Evolutionary conservation across 495 filamentous ascomycete genomes (phyloP), one percentile per base, ranked within the genome.

Genomic region (Bryoglossum gracile): DNA sequence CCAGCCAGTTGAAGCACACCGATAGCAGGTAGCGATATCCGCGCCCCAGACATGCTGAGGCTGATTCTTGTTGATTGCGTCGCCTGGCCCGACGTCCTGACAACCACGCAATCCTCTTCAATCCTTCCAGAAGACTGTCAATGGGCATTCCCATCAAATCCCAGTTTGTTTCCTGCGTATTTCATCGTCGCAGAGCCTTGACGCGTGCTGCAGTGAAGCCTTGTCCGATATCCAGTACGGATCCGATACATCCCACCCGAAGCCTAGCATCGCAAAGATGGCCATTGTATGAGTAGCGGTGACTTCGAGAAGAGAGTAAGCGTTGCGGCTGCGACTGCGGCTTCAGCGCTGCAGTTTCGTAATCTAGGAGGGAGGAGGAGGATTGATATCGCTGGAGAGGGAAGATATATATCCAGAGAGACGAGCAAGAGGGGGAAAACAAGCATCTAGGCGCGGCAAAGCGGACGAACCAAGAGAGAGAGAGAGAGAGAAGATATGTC

Each of bases 261-360:
- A n/a, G n/a, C n/a, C n/a, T n/a, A n/a, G n/a, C n/a, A n/a, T n/a
- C n/a, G n/a, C n/a, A n/a, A n/a, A n/a, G n/a, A n/a, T n/a, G n/a
- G n/a, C n/a, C n/a, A n/a, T n/a, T n/a, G n/a, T n/a, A 53, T 58
- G 55, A 58, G 50, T 30, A 13, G 50, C 46, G 14, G 54, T 49
- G 45, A 57, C 48, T 14, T 35, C 1, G 42, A 43, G 14, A 25
- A 16, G 13, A 2, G 47, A 49, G 45, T 43, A 23, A 37, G 51
- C 22, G 48, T 18, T 21, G 25, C 22, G 24, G 35, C 50, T 48
- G 21, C 22, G 1, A 2, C 17, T 6, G 16, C 11, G 36, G 16
- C 10, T 33, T 14, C 16, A n/a, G 17, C 24, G 8, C 40, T 8
- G 21, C 19, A n/a, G n/a, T n/a, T n/a, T n/a, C n/a, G n/a, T n/a